Percentiles rank a stretch among this genome's conserved stretches.
Conservation (phyloP, 2,329 filamentous ascomycete genomes). For the Blastomyces emzantsi region DNA sequence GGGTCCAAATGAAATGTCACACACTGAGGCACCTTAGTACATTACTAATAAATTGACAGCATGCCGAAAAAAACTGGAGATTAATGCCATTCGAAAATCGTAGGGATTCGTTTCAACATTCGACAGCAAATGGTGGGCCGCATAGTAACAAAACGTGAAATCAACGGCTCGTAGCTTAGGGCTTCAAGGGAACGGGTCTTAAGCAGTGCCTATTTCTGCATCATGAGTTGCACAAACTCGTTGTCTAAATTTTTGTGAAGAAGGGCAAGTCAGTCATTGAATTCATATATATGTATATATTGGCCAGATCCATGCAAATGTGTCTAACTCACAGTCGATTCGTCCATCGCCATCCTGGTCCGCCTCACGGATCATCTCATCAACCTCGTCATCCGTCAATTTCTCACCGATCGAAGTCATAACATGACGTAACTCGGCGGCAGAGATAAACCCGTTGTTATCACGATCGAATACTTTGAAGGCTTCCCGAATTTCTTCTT, state of each 20-base stretch:
- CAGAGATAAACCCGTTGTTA: constrained; percentile 87
- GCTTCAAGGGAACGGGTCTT: not conserved
- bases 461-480: constrained; percentile 89
- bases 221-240: constrained; percentile 91
- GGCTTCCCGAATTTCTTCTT: constrained; percentile 82
- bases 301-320: not conserved
- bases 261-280: constrained; percentile 7
- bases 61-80: not conserved
- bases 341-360: constrained; percentile 83
- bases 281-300: no score
- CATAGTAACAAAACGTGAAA: constrained; percentile 3
- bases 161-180: not conserved
- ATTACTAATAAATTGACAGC: constrained; percentile 1
- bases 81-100: constrained; percentile 1
- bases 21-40: not conserved
- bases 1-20: not conserved
- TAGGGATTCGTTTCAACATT: not conserved
- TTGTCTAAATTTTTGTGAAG: constrained; percentile 52
- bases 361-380: constrained; percentile 88
- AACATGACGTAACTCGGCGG: constrained; percentile 77
- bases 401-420: constrained; percentile 92
- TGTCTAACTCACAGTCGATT: constrained; percentile 63
- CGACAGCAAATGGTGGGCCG: not conserved
- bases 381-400: constrained; percentile 81
- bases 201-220: constrained; percentile 67